Evolutionary conservation across 306 rosid genomes (phyloP).

Genomic region (Prunus fruticosa): DNA sequence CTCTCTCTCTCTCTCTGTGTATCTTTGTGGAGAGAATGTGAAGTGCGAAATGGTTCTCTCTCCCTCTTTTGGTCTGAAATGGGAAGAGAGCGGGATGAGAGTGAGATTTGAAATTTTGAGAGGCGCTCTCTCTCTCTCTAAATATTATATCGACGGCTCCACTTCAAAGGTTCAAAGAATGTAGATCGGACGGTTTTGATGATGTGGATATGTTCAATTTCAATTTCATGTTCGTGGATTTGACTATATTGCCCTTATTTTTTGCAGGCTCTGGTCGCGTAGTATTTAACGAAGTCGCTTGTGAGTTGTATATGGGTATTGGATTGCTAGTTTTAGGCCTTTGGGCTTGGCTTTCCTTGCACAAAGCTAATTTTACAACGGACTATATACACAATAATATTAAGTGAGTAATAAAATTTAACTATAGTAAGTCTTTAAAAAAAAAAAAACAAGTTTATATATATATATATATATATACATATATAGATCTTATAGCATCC

Average conservation of each 20-base stretch:
- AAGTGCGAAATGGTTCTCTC: conserved; percentile 1
- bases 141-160: conserved; percentile 43
- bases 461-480: too few species aligned
- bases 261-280: neutral
- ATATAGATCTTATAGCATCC: too few species aligned
- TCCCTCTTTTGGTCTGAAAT: neutral
- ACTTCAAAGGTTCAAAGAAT: neutral
- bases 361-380: too few species aligned
- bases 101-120: conserved; percentile 62
- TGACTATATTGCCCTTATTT: neutral
- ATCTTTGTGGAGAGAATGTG: too few species aligned
- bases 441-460: too few species aligned
- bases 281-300: neutral
- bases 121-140: conserved; percentile 41
- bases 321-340: neutral
- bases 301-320: neutral
- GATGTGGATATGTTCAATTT: neutral
- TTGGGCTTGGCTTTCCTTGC: too few species aligned
- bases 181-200: conserved; percentile 36
- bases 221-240: neutral
- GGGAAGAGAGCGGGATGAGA: conserved; percentile 42
- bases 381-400: too few species aligned
- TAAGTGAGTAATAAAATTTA: too few species aligned
- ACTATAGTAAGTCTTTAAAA: too few species aligned
- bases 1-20: conserved; percentile 13